Evolutionary conservation across 345 rosid species (phyloP).

Genomic region (Ricinus communis): DNA sequence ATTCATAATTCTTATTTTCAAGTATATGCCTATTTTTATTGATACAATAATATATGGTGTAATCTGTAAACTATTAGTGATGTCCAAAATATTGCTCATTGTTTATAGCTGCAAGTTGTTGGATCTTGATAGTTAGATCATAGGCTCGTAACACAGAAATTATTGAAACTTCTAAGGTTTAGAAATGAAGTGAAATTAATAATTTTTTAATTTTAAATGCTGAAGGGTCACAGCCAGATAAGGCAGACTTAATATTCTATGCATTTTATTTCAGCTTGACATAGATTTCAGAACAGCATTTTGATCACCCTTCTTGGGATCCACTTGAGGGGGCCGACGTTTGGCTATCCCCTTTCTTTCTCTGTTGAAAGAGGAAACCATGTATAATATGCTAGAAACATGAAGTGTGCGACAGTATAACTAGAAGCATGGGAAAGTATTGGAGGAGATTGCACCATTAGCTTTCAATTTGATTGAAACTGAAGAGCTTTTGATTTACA

Average conservation of each 20-base stretch:
- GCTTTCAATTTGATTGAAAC: neutral
- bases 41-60: neutral
- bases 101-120: conserved; percentile 1
- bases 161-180: neutral
- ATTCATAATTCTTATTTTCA: neutral
- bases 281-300: neutral
- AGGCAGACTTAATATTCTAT: neutral
- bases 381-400: neutral
- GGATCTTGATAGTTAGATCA: neutral
- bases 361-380: neutral
- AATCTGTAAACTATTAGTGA: neutral
- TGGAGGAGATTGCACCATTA: conserved; percentile 4
- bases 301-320: neutral
- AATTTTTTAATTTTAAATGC: neutral
- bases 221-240: neutral
- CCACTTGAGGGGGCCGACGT: neutral
- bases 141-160: neutral
- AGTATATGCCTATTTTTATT: neutral
- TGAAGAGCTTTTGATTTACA: neutral
- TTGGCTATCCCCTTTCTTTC: neutral
- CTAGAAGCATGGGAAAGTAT: neutral
- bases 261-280: neutral
- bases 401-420: neutral
- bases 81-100: neutral
- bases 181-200: neutral